A percentile compares a stretch with the other conserved stretches of the same genome.
Evolutionary conservation across 2,329 filamentous ascomycete genomes (phyloP).

Genomic region (Dissoconium aciculare): DNA sequence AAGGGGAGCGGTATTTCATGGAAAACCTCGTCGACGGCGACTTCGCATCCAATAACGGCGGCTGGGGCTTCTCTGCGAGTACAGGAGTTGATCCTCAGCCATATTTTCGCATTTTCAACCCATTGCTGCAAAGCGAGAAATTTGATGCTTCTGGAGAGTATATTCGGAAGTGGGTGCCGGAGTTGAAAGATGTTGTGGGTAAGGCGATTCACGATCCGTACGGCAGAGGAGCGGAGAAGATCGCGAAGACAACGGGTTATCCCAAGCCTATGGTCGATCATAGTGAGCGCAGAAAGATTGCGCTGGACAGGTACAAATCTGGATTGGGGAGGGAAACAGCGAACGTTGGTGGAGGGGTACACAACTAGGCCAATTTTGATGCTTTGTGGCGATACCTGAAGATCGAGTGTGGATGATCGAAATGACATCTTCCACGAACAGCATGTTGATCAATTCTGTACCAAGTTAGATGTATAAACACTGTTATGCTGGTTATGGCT

Average conservation of each 20-base stretch:
- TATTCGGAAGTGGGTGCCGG: conserved; percentile 69
- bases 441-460: no score
- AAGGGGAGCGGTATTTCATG: conserved; percentile 74
- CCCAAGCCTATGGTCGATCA: conserved; percentile 63
- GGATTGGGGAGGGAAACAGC: conserved; percentile 41
- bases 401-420: no score
- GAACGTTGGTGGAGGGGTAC: conserved; percentile 22
- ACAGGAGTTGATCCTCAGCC: conserved; percentile 74
- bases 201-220: conserved; percentile 74
- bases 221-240: conserved; percentile 42
- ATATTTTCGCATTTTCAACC: conserved; percentile 85
- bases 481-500: no score
- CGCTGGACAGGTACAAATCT: conserved; percentile 55
- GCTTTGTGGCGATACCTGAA: no score
- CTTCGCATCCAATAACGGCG: conserved; percentile 63
- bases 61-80: conserved; percentile 51
- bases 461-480: no score
- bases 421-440: no score
- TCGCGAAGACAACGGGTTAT: conserved; percentile 54
- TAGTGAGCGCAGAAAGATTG: conserved; percentile 50
- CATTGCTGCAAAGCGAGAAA: conserved; percentile 67
- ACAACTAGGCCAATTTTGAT: no score
- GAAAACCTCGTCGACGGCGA: conserved; percentile 64
- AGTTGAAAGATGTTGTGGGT: conserved; percentile 48
- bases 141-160: conserved; percentile 68